A percentile compares a stretch with the other conserved stretches of the same genome.
Conservation (phyloP, 495 filamentous ascomycete species). For the Tetracladium marchalianum region DNA sequence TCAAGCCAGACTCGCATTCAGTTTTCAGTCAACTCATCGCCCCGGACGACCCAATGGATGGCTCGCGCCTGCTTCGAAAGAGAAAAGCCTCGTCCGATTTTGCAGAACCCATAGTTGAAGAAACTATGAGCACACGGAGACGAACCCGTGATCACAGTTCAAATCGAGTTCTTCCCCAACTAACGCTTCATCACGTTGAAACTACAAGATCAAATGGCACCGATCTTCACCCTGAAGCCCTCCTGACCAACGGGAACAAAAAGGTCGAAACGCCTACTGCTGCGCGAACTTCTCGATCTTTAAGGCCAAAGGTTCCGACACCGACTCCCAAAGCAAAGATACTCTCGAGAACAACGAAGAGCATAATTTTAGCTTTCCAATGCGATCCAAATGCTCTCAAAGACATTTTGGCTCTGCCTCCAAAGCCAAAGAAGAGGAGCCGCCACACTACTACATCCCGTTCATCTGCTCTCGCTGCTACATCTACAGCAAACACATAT, state of each 20-base stretch:
- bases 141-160: slow-evolving; percentile 11
- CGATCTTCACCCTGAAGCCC: background rate
- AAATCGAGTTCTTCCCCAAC: background rate
- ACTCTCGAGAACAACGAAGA: slow-evolving; percentile 25
- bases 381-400: slow-evolving; percentile 48
- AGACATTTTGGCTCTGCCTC: slow-evolving; percentile 43
- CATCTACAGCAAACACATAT: slow-evolving; percentile 40
- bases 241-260: slow-evolving; percentile 13
- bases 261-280: slow-evolving; percentile 7
- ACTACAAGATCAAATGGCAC: background rate
- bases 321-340: slow-evolving; percentile 21
- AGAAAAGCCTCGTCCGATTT: slow-evolving; percentile 52
- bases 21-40: slow-evolving; percentile 74
- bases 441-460: slow-evolving; percentile 17
- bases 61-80: slow-evolving; percentile 78
- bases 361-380: slow-evolving; percentile 48
- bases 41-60: slow-evolving; percentile 74
- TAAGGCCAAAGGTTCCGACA: slow-evolving; percentile 20
- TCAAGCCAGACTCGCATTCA: slow-evolving; percentile 74
- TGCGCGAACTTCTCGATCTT: slow-evolving; percentile 23
- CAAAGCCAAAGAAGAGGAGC: slow-evolving; percentile 40
- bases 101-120: slow-evolving; percentile 9
- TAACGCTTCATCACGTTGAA: too few relatives aligned
- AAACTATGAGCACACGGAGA: slow-evolving; percentile 7
- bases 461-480: slow-evolving; percentile 24